A percentile compares a stretch with the other conserved stretches of the same genome.
Conservation (phyloP, 2,329 filamentous ascomycete species). For the Coleophoma eucalyptorum region DNA sequence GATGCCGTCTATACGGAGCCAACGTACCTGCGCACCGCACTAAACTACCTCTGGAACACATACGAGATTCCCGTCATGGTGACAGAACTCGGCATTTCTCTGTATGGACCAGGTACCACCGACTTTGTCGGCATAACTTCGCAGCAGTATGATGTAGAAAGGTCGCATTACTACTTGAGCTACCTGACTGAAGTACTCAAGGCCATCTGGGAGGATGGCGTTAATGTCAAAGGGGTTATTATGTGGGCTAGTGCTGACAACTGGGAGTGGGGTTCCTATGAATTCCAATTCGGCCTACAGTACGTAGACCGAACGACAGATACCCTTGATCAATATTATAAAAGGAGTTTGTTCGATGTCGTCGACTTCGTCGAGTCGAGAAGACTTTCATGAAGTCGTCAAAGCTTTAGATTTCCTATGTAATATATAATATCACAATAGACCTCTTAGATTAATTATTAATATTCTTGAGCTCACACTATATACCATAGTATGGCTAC, state of each 20-base stretch:
- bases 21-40: background rate
- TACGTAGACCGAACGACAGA: slow-evolving; percentile 13
- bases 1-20: background rate
- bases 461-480: too few relatives aligned
- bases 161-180: background rate
- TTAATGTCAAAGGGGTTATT: background rate
- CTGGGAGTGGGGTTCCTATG: background rate
- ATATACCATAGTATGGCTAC: too few relatives aligned
- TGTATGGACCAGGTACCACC: slow-evolving; percentile 9
- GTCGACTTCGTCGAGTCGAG: background rate
- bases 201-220: background rate
- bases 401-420: too few relatives aligned
- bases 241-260: background rate
- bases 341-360: slow-evolving; percentile 53
- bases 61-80: slow-evolving; percentile 8
- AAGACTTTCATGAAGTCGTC: too few relatives aligned
- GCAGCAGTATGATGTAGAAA: background rate
- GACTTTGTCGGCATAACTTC: background rate
- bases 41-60: background rate
- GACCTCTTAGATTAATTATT: too few relatives aligned
- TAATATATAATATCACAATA: too few relatives aligned
- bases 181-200: background rate
- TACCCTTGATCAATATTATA: slow-evolving; percentile 43
- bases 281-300: background rate
- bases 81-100: background rate